phyloP scores from a whole-genome alignment of 148 eudicot species.

The Pouteria glomerata region DNA sequence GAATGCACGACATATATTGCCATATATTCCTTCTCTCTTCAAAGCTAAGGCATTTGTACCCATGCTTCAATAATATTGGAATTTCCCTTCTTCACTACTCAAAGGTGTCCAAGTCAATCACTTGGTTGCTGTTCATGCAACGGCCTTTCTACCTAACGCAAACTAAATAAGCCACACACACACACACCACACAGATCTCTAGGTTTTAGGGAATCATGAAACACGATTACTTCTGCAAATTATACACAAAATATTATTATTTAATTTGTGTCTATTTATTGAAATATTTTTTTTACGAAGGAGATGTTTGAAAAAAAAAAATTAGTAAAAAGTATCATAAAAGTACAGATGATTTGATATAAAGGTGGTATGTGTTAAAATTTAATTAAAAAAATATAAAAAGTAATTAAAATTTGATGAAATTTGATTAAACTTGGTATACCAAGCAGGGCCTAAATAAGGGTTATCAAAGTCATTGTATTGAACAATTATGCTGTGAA shows the following conservation, averaged over 20 bases:
- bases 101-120: slow-evolving; percentile 5
- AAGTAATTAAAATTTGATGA: too few relatives aligned
- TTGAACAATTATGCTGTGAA: not conserved
- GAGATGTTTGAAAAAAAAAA: too few relatives aligned
- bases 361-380: too few relatives aligned
- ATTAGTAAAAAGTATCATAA: too few relatives aligned
- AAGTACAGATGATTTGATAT: too few relatives aligned
- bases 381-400: too few relatives aligned
- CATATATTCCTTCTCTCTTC: slow-evolving; percentile 23
- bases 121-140: slow-evolving; percentile 3
- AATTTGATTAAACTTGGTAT: too few relatives aligned
- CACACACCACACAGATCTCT: too few relatives aligned
- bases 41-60: slow-evolving; percentile 29
- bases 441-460: too few relatives aligned
- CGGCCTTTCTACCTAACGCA: slow-evolving; percentile 8
- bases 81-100: slow-evolving; percentile 23
- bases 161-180: not conserved
- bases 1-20: slow-evolving; percentile 5
- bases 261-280: not conserved
- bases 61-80: not conserved
- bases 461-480: too few relatives aligned
- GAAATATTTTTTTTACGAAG: not conserved
- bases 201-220: not conserved
- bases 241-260: not conserved
- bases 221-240: not conserved